phyloP scores from a whole-genome alignment of 2,329 filamentous ascomycete genomes.

The Beauveria australis region DNA sequence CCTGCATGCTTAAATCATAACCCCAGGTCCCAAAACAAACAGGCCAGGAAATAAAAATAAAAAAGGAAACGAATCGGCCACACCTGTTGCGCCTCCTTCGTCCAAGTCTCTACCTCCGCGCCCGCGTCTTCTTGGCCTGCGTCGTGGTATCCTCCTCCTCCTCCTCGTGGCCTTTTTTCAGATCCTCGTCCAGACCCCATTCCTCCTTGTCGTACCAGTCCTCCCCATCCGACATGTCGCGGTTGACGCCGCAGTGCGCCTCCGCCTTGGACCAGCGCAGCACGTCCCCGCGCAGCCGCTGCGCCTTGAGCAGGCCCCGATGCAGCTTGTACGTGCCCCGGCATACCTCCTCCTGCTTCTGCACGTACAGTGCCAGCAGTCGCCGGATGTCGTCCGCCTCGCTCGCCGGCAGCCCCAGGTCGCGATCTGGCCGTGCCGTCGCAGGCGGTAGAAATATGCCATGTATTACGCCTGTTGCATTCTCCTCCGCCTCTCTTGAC shows the following conservation, averaged over 20 bases:
- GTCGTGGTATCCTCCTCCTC: slow-evolving; percentile 64
- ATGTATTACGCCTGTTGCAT: slow-evolving; percentile 50
- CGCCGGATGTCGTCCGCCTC: slow-evolving; percentile 75
- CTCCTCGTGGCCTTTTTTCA: slow-evolving; percentile 75
- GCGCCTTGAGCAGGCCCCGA: slow-evolving; percentile 62
- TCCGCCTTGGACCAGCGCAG: slow-evolving; percentile 72
- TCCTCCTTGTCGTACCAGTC: slow-evolving; percentile 83
- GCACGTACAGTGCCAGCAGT: slow-evolving; percentile 66
- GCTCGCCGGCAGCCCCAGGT: slow-evolving; percentile 60
- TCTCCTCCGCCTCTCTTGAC: background rate
- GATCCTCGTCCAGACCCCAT: slow-evolving; percentile 64
- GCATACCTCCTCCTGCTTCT: slow-evolving; percentile 79
- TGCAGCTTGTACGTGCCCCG: slow-evolving; percentile 61
- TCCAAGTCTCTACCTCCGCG: slow-evolving; percentile 31
- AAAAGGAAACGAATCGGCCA: background rate
- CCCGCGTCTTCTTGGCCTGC: slow-evolving; percentile 53
- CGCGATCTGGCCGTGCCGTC: slow-evolving; percentile 55
- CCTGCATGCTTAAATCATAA: background rate
- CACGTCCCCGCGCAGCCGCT: slow-evolving; percentile 63
- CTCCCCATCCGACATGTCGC: slow-evolving; percentile 79
- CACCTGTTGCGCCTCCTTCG: background rate
- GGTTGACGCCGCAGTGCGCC: slow-evolving; percentile 55
- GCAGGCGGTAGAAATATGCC: slow-evolving; percentile 64
- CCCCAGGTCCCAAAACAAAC: background rate
- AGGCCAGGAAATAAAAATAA: background rate